Base-by-base conservation (phyloP, 2,329 filamentous ascomycete genomes). In the Fusarium falciforme region DNA sequence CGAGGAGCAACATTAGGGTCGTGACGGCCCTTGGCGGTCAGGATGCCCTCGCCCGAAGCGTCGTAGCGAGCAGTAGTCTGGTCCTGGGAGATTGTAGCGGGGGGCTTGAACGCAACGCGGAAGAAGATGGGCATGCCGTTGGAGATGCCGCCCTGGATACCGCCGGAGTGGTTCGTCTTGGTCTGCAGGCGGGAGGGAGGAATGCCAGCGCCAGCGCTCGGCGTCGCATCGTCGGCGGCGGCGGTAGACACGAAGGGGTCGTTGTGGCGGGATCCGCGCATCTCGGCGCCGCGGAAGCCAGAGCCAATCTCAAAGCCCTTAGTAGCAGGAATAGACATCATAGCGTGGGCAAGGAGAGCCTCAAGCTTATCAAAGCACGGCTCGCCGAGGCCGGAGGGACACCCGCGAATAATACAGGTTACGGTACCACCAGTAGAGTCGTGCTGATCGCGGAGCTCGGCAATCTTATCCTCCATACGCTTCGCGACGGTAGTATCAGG, bases 121-220 rank as follows among this genome's bases (percentile, higher is more conserved):
- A 98, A 98, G 88, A 96, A 98, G 85, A 98, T 94, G 67, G 92
- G 92, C 31, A 94, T 93, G 68, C 96, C 96, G 83, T 98, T 98
- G 58, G 93, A 92, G 84, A 98, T 98, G 64, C 96, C 95, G 57
- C 96, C 96, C 85, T 98, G 95, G 78, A 98, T 94, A 73, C 96
- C 96, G 22, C 96, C 96, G 2, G 93, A 95, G 87, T 97, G 94
- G 87, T 98, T 98, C 29, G 95, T 98, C 86, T 93, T 93, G 67
- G 96, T 98, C 8, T 91, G 64, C 40, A 72, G 88, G 70, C 87
- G 88, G 22, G 93, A 90, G 66, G 86, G 84, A 29, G 85, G 83
- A n/a, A 87, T 82, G 38, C 86, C 86, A 36, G 84, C 82, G 38
- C n/a, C 38, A 42, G 52, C 79, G 80, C 20, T 81, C 79, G 20